Conservation (phyloP, 164 flowering plant species). For the Stephania yunnanensis region DNA sequence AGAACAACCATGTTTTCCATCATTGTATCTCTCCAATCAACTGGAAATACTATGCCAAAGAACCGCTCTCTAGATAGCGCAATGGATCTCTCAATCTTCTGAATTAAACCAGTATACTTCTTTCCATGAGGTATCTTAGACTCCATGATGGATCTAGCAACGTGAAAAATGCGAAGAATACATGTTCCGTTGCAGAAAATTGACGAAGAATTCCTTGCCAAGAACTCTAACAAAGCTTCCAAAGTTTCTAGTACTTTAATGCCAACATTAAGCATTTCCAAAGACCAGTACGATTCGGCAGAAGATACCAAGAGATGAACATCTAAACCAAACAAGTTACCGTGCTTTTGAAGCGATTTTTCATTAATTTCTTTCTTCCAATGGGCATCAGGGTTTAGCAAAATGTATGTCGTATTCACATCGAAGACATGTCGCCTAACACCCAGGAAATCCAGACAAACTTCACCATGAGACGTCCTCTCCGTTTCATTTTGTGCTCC, state of each 20-base stretch:
- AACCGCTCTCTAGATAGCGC: constrained; percentile 18
- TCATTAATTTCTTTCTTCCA: constrained; percentile 38
- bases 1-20: constrained; percentile 29
- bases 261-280: constrained; percentile 34
- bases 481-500: constrained; percentile 17
- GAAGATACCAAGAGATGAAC: constrained; percentile 28
- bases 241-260: constrained; percentile 35
- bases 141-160: constrained; percentile 29
- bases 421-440: constrained; percentile 25
- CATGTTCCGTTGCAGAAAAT: constrained; percentile 21
- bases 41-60: constrained; percentile 31
- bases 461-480: constrained; percentile 19
- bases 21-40: constrained; percentile 29
- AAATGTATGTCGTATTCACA: constrained; percentile 14
- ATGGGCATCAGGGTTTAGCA: constrained; percentile 34
- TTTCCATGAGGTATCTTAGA: constrained; percentile 13
- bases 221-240: constrained; percentile 21
- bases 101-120: constrained; percentile 16
- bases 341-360: constrained; percentile 13
- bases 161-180: constrained; percentile 26
- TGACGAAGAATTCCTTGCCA: constrained; percentile 14
- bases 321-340: constrained; percentile 25
- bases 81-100: constrained; percentile 22
- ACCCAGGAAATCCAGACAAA: constrained; percentile 54
- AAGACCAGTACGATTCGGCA: constrained; percentile 29